A percentile compares a stretch with the other conserved stretches of the same genome.
Evolutionary conservation across 2,329 filamentous ascomycete genomes (phyloP).

Genomic region (Fusarium brevicatenulatum): DNA sequence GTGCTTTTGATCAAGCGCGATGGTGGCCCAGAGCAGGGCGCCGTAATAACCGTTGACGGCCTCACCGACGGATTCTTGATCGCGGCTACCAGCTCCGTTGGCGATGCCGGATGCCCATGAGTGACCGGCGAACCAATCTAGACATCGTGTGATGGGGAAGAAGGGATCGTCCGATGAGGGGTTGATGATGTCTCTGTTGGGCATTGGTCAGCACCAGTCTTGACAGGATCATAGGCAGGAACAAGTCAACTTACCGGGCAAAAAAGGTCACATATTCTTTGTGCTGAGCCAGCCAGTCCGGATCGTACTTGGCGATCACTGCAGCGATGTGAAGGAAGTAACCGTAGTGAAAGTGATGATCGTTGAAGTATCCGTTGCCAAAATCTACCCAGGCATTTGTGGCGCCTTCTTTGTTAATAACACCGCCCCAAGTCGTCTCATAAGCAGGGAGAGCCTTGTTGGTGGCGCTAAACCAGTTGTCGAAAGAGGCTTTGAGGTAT

Average conservation of each 20-base stretch:
- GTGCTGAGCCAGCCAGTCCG: not conserved
- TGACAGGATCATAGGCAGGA: fast-evolving
- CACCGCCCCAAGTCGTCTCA: not conserved
- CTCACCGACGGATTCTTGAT: not conserved
- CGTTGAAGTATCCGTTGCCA: not conserved
- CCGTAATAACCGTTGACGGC: not conserved
- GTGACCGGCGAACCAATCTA: not conserved
- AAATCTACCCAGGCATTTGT: not conserved
- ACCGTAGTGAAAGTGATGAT: not conserved
- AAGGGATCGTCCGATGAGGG: not conserved
- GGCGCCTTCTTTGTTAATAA: not conserved
- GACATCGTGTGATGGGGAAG: not conserved
- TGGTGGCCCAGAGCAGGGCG: not conserved
- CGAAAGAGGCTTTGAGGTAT: not conserved
- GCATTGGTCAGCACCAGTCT: not conserved
- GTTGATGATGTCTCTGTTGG: not conserved
- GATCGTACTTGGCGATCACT: not conserved
- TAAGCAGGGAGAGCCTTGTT: not conserved
- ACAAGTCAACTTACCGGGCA: not conserved
- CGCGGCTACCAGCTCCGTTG: not conserved
- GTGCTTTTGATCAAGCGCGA: not conserved
- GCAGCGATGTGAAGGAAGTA: not conserved
- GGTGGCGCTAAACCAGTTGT: not conserved
- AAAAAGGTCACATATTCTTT: not conserved
- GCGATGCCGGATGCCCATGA: not conserved